A percentile compares a stretch with the other conserved stretches of the same genome.
These are phyloP conservation scores for Didymella pinodella DNA, from an alignment of 2,329 filamentous ascomycete genomes.

Conservation along the genomic window DNA sequence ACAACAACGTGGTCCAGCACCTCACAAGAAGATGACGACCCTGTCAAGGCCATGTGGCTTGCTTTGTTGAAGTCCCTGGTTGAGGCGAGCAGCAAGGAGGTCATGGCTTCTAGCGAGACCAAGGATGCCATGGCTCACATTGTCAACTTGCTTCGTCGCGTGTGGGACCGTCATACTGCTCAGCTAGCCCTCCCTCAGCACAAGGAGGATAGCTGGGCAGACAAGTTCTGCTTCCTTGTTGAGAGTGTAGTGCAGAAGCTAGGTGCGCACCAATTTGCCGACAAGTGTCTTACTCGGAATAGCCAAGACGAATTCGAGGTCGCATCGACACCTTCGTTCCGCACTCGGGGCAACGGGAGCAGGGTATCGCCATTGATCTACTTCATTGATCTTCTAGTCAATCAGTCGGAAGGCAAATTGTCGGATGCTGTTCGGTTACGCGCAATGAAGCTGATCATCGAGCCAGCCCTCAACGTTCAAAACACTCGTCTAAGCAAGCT, in stretches of 20 bases:
- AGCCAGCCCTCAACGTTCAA: conserved; percentile 63
- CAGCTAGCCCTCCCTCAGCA: conserved; percentile 44
- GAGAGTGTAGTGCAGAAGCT: conserved; percentile 60
- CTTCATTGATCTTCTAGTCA: conserved; percentile 68
- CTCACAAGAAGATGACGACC: conserved; percentile 48
- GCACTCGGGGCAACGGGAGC: conserved; percentile 56
- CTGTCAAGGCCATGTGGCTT: conserved; percentile 68
- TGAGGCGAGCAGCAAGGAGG: conserved; percentile 79
- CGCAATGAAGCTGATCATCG: conserved; percentile 59
- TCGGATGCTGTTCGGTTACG: conserved; percentile 50
- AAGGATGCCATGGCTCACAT: conserved; percentile 78
- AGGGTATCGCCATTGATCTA: conserved; percentile 70
- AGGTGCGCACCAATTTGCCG: conserved; percentile 60
- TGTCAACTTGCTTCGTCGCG: conserved; percentile 70
- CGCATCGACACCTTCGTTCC: conserved; percentile 71
- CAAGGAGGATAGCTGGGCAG: conserved; percentile 55
- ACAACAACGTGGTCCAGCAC: conserved; percentile 56
- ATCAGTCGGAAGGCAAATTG: conserved; percentile 49
- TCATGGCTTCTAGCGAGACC: conserved; percentile 85
- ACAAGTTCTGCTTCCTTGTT: conserved; percentile 61
- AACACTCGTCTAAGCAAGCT: conserved; percentile 48
- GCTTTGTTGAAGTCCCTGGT: conserved; percentile 69
- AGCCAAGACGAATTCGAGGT: conserved; percentile 69
- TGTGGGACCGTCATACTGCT: conserved; percentile 69
- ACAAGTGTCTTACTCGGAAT: conserved; percentile 59